Conservation (phyloP, 495 filamentous ascomycete species). For the Podospora sp. region DNA sequence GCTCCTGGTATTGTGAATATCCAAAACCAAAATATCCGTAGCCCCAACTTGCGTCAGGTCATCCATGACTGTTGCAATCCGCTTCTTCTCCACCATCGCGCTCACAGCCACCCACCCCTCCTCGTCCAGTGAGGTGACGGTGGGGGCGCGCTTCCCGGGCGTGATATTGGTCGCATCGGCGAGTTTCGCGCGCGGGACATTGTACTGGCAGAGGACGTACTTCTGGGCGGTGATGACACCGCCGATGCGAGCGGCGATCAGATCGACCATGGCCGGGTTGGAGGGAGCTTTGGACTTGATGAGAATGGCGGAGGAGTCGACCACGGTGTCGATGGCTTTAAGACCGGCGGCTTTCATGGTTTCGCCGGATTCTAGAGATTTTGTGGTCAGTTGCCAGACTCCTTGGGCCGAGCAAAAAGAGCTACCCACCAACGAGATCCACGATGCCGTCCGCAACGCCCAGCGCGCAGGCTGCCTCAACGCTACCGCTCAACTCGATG, state of each 20-base stretch:
- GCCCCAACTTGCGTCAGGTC: slow-evolving; percentile 78
- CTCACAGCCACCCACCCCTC: slow-evolving; percentile 91
- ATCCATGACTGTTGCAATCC: slow-evolving; percentile 89
- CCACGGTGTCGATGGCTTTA: slow-evolving; percentile 91
- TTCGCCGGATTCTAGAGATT: slow-evolving; percentile 98
- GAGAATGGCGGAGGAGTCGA: slow-evolving; percentile 81
- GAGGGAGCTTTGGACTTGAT: slow-evolving; percentile 90
- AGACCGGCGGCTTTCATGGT: slow-evolving; percentile 98
- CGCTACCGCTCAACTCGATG: slow-evolving; percentile 90
- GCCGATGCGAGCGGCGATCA: slow-evolving; percentile 79
- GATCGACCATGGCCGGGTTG: slow-evolving; percentile 73
- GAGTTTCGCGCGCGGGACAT: slow-evolving; percentile 72
- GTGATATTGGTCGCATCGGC: slow-evolving; percentile 74
- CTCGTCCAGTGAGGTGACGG: slow-evolving; percentile 82
- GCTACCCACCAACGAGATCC: slow-evolving; percentile 84
- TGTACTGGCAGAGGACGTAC: slow-evolving; percentile 96
- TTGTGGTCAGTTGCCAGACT: too few species aligned
- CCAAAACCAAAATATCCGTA: slow-evolving; percentile 81
- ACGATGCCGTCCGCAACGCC: slow-evolving; percentile 97
- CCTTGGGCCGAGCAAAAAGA: neutral
- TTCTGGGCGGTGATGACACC: slow-evolving; percentile 96
- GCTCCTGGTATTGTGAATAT: slow-evolving; percentile 80
- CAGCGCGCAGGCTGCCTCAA: slow-evolving; percentile 93
- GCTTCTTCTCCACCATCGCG: slow-evolving; percentile 91
- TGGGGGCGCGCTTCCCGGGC: slow-evolving; percentile 92